Evolutionary conservation across 352 stramenopile species (phyloP).

Genomic region (Globisporangium perplexum): DNA sequence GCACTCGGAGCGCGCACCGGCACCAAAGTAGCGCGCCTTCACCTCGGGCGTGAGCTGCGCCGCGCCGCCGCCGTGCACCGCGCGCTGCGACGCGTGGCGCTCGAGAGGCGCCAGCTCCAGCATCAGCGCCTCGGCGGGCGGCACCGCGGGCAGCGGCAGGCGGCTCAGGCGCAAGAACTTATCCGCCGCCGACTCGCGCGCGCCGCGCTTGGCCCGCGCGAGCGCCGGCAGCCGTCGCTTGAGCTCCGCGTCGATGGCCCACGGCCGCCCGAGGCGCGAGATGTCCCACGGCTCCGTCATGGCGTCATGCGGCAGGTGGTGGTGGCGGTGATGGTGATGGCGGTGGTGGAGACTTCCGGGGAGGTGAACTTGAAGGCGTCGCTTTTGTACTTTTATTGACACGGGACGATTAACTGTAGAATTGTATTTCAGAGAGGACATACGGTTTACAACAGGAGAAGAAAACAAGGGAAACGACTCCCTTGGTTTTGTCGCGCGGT

Average conservation of each 20-base stretch:
- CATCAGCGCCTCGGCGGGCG: slow-evolving; percentile 22
- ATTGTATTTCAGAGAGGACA: no score
- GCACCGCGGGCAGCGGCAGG: slow-evolving; percentile 28
- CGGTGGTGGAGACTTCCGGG: neutral
- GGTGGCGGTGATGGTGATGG: neutral
- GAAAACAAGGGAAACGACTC: no score
- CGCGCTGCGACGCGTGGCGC: slow-evolving; percentile 21
- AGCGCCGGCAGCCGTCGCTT: slow-evolving; percentile 49
- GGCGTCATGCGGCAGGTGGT: neutral
- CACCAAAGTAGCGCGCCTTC: slow-evolving; percentile 68
- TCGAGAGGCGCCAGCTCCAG: slow-evolving; percentile 24
- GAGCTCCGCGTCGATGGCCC: slow-evolving; percentile 65
- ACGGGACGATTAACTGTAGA: no score
- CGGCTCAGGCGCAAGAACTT: slow-evolving; percentile 68
- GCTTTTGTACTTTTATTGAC: no score
- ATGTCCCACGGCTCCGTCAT: slow-evolving; percentile 50
- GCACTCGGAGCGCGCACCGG: slow-evolving; percentile 37
- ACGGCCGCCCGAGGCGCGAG: slow-evolving; percentile 63
- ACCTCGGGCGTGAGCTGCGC: slow-evolving; percentile 33
- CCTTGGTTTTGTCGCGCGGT: no score
- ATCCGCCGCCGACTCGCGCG: slow-evolving; percentile 39
- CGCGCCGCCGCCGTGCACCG: slow-evolving; percentile 10
- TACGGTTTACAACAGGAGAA: no score
- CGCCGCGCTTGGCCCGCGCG: slow-evolving; percentile 38
- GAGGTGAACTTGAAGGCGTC: no score